Evolutionary conservation across 345 rosid species (phyloP).

Genomic region (Salix koriyanagi): DNA sequence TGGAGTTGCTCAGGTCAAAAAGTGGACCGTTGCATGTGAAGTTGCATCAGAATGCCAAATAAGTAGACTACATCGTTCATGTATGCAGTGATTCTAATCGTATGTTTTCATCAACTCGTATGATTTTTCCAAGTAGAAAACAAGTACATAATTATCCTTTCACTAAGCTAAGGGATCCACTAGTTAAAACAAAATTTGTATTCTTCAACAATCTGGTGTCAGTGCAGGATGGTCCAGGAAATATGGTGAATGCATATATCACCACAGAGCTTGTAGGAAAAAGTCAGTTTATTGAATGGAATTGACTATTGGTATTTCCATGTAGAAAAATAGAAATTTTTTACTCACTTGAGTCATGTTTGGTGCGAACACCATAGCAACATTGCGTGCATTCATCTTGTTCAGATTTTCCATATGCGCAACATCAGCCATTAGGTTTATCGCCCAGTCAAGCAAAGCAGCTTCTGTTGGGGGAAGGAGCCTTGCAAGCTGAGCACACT

Average conservation of each 20-base stretch:
- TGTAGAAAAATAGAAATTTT: background rate
- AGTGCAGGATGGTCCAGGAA: background rate
- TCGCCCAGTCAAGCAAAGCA: conserved; percentile 83
- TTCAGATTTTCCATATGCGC: conserved; percentile 74
- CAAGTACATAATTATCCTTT: background rate
- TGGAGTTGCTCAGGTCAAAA: background rate
- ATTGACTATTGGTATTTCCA: background rate
- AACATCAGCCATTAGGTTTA: conserved; percentile 97
- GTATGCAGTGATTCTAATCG: background rate
- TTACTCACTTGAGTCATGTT: conserved; percentile 94
- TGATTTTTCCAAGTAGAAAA: background rate
- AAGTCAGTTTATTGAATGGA: background rate
- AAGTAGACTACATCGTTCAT: background rate
- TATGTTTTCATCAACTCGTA: background rate
- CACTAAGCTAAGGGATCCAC: too few species aligned
- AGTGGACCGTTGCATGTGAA: background rate
- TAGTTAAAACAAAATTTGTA: too few species aligned
- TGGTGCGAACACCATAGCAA: conserved; percentile 97
- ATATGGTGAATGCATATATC: background rate
- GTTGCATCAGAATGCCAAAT: background rate
- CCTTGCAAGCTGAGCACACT: conserved; percentile 66
- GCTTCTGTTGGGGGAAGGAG: conserved; percentile 90
- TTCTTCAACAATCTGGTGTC: too few species aligned
- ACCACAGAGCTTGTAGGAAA: background rate
- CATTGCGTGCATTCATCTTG: conserved; percentile 96